Evolutionary conservation across 1,284 basidiomycete genomes (phyloP).

Genomic region (Trametes polyzona): DNA sequence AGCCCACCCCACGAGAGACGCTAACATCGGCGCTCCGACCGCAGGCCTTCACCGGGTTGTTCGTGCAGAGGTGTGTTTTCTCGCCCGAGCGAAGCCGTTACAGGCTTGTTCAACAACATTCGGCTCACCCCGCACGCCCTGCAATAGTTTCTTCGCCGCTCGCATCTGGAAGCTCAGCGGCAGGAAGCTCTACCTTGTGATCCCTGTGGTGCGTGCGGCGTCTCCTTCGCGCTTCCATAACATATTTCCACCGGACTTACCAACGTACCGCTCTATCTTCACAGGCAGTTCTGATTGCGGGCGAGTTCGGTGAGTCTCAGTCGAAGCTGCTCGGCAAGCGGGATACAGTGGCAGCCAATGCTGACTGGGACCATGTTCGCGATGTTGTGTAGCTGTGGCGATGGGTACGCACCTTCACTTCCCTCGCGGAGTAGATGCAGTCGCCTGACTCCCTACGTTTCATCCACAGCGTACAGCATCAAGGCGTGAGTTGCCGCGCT

Average conservation of each 20-base stretch:
- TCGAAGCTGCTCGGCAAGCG: too few relatives aligned
- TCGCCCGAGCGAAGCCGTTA: not conserved
- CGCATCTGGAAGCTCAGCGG: conserved; percentile 61
- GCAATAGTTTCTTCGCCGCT: conserved; percentile 49
- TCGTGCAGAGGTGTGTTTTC: conserved; percentile 52
- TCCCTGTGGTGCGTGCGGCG: conserved; percentile 41
- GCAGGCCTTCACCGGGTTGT: conserved; percentile 54
- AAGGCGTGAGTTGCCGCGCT: conserved; percentile 20
- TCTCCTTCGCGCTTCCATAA: not conserved
- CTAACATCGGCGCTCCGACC: not conserved
- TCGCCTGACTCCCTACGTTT: not conserved
- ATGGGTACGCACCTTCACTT: not conserved
- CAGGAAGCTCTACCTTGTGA: conserved; percentile 45
- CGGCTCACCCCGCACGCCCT: not conserved
- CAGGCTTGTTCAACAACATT: not conserved
- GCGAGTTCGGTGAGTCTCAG: conserved; percentile 54
- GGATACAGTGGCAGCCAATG: too few relatives aligned
- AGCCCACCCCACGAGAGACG: not conserved
- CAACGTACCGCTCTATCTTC: not conserved
- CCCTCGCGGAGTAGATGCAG: too few relatives aligned
- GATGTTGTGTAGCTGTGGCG: not conserved
- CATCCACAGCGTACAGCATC: conserved; percentile 19
- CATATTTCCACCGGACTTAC: not conserved
- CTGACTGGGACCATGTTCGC: too few relatives aligned
- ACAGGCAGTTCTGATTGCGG: conserved; percentile 46